These are phyloP conservation scores for Thelonectria rubi DNA, from an alignment of 2,329 filamentous ascomycete species.

Conservation along the genomic window DNA sequence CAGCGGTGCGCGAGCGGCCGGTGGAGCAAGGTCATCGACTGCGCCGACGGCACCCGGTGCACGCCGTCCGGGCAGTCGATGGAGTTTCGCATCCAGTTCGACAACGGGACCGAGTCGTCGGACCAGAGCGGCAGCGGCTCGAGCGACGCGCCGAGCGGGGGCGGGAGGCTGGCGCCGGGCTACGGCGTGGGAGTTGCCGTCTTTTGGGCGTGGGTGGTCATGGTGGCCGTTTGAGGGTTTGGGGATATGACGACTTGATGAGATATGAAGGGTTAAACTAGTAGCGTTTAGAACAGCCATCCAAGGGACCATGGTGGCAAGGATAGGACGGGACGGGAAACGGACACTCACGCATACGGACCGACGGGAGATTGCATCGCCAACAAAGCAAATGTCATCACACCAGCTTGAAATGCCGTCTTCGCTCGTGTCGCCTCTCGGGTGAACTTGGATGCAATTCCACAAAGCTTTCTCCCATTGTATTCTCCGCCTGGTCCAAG, in stretches of 20 bases:
- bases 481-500: too few species aligned
- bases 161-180: constrained; percentile 1
- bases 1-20: constrained; percentile 59
- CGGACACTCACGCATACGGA: too few species aligned
- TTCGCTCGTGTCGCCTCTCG: too few species aligned
- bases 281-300: neutral
- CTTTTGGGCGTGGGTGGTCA: constrained; percentile 18
- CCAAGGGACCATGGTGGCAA: too few species aligned
- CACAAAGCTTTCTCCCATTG: too few species aligned
- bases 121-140: neutral
- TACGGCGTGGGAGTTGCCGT: neutral
- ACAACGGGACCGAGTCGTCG: constrained; percentile 20
- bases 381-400: too few species aligned
- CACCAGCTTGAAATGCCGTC: too few species aligned
- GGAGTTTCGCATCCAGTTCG: constrained; percentile 10
- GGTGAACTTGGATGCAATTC: too few species aligned
- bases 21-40: constrained; percentile 57
- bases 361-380: too few species aligned
- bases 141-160: constrained; percentile 14
- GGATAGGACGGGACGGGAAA: too few species aligned
- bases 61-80: constrained; percentile 51
- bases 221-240: constrained; percentile 6
- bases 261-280: neutral
- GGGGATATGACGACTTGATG: too few species aligned
- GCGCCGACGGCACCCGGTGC: constrained; percentile 57